Percentiles rank a stretch among this genome's conserved stretches.
Evolutionary conservation across 2,329 filamentous ascomycete genomes (phyloP).

Genomic region (Botrytis fabae): DNA sequence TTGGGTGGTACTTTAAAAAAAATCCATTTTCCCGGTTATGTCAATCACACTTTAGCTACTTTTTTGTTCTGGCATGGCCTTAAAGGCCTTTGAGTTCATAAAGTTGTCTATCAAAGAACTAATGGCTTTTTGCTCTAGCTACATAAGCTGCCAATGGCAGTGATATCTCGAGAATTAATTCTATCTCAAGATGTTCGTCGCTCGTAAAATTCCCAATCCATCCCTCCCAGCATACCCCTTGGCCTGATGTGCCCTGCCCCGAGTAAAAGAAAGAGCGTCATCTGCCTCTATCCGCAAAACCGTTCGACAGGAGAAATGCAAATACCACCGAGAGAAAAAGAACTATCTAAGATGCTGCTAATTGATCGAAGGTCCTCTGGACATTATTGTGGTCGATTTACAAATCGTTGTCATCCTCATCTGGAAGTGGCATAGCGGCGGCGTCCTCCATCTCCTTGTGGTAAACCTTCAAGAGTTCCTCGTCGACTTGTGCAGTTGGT

Average conservation of each 20-base stretch:
- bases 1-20: neutral
- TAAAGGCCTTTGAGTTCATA: neutral
- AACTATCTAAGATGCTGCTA: conserved; percentile 42
- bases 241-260: conserved; percentile 34
- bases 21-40: neutral
- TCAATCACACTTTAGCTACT: conserved; percentile 6
- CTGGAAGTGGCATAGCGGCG: conserved; percentile 80
- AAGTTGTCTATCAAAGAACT: conserved; percentile 29
- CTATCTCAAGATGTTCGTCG: conserved; percentile 35
- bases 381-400: conserved; percentile 34
- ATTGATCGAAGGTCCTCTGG: conserved; percentile 26
- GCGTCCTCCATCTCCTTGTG: conserved; percentile 85
- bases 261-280: conserved; percentile 35
- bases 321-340: conserved; percentile 39
- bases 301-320: conserved; percentile 36
- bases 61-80: neutral
- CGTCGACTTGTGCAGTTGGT: conserved; percentile 87
- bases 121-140: conserved; percentile 40
- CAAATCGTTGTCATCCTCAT: conserved; percentile 79
- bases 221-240: conserved; percentile 33
- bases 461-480: conserved; percentile 78
- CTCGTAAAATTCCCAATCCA: conserved; percentile 36
- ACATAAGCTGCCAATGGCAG: conserved; percentile 36
- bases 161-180: conserved; percentile 33
- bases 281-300: conserved; percentile 39